A percentile compares a stretch with the other conserved stretches of the same genome.
Evolutionary conservation across 768 basidiomycete genomes (phyloP).

Genomic region (Kwoniella mangroviensis): DNA sequence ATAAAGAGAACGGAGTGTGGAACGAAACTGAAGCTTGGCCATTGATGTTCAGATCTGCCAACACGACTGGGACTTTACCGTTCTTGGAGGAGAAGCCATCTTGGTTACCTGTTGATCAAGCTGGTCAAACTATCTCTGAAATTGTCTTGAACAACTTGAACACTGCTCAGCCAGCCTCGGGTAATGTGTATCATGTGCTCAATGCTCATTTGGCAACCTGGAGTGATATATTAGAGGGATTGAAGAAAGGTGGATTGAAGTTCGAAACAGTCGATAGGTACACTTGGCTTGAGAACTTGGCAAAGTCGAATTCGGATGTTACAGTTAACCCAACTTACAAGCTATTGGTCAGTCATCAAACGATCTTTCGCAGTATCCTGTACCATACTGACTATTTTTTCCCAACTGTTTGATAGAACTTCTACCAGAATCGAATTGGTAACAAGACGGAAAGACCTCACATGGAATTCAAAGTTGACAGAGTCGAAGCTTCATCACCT

Average conservation of each 20-base stretch:
- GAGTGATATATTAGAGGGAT: constrained; percentile 60
- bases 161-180: constrained; percentile 19
- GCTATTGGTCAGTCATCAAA: constrained; percentile 53
- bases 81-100: constrained; percentile 59
- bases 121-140: constrained; percentile 63
- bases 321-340: constrained; percentile 61
- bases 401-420: constrained; percentile 44
- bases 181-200: constrained; percentile 59
- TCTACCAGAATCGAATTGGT: constrained; percentile 56
- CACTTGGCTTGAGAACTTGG: constrained; percentile 60
- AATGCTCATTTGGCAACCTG: constrained; percentile 59
- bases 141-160: constrained; percentile 52
- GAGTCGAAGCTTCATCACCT: constrained; percentile 56
- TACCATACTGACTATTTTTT: neutral
- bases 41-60: constrained; percentile 62
- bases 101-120: constrained; percentile 66
- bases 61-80: constrained; percentile 56
- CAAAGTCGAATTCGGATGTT: constrained; percentile 58
- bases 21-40: constrained; percentile 64
- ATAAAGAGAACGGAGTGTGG: constrained; percentile 63
- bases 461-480: constrained; percentile 58
- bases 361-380: neutral
- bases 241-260: constrained; percentile 58
- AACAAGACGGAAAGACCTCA: constrained; percentile 54
- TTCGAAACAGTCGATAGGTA: constrained; percentile 59